phyloP scores from a whole-genome alignment of 495 filamentous ascomycete genomes.

The Penicillium turbatum region DNA sequence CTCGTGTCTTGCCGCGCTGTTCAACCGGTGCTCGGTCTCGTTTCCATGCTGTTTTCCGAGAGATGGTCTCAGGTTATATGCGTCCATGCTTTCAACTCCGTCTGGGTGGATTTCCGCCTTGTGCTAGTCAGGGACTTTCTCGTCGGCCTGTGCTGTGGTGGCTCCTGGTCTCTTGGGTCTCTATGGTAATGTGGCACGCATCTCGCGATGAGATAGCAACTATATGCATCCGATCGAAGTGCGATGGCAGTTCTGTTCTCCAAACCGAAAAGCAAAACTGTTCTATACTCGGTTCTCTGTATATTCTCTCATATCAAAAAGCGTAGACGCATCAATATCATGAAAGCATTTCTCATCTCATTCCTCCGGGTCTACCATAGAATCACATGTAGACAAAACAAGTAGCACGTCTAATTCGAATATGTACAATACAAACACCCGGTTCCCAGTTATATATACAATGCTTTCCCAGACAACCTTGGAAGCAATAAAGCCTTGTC shows the following conservation, averaged over 20 bases:
- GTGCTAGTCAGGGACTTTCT: conserved; percentile 7
- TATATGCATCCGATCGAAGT: conserved; percentile 16
- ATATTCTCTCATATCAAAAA: conserved; percentile 5
- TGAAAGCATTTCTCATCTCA: conserved; percentile 5
- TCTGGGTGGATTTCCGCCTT: conserved; percentile 6
- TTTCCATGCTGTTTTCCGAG: conserved; percentile 7
- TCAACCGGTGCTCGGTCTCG: conserved; percentile 4
- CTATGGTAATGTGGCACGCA: neutral
- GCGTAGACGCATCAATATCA: conserved; percentile 7
- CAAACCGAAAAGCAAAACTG: conserved; percentile 24
- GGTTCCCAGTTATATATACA: conserved; percentile 1
- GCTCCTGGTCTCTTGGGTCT: conserved; percentile 1
- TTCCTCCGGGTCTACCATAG: neutral
- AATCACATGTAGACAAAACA: neutral
- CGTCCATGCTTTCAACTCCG: conserved; percentile 10
- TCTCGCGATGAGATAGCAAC: conserved; percentile 15
- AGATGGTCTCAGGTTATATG: conserved; percentile 2
- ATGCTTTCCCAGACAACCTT: neutral
- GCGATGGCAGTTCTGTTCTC: conserved; percentile 23
- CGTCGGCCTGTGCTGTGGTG: conserved; percentile 6
- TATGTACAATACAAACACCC: conserved; percentile 7
- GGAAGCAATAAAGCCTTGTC: conserved; percentile 8
- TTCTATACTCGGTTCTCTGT: conserved; percentile 17
- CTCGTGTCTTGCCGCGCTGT: neutral
- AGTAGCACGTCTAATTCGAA: neutral